These are phyloP conservation scores for Colletotrichum tofieldiae DNA, from an alignment of 2,329 filamentous ascomycete species.

Conservation along the genomic window DNA sequence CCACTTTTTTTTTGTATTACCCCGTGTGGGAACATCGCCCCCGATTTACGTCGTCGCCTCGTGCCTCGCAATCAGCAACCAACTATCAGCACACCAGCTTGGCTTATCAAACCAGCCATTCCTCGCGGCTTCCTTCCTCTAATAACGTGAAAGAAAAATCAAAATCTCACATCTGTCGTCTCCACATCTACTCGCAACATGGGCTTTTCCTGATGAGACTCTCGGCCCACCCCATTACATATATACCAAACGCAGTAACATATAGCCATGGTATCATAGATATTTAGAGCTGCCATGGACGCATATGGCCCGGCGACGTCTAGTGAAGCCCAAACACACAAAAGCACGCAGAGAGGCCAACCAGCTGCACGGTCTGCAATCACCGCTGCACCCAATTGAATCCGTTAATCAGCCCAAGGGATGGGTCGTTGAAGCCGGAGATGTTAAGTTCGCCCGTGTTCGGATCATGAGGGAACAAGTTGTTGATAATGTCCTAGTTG, in stretches of 20 bases:
- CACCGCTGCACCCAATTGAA: constrained; percentile 48
- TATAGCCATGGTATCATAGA: constrained; percentile 15
- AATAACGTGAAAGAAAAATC: too few species aligned
- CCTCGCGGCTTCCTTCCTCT: background rate
- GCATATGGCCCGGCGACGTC: background rate
- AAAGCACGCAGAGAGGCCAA: background rate
- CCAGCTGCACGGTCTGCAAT: background rate
- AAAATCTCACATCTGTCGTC: background rate
- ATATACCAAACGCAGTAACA: constrained; percentile 5
- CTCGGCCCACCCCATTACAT: background rate
- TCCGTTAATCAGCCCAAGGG: constrained; percentile 48
- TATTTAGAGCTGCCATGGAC: background rate
- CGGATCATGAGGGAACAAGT: constrained; percentile 57
- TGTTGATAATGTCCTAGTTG: constrained; percentile 54
- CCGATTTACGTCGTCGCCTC: background rate
- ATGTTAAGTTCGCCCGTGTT: constrained; percentile 57
- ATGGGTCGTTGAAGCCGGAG: constrained; percentile 56
- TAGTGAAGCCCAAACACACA: background rate
- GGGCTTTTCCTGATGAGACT: background rate
- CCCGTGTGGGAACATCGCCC: background rate
- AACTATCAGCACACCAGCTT: background rate
- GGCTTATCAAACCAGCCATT: background rate
- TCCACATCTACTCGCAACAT: background rate
- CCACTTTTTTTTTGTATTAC: background rate
- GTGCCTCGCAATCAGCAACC: background rate